Evolutionary conservation across 352 stramenopile species (phyloP), one percentile per base, ranked within the genome.

Genomic region (Globisporangium orthogonon): DNA sequence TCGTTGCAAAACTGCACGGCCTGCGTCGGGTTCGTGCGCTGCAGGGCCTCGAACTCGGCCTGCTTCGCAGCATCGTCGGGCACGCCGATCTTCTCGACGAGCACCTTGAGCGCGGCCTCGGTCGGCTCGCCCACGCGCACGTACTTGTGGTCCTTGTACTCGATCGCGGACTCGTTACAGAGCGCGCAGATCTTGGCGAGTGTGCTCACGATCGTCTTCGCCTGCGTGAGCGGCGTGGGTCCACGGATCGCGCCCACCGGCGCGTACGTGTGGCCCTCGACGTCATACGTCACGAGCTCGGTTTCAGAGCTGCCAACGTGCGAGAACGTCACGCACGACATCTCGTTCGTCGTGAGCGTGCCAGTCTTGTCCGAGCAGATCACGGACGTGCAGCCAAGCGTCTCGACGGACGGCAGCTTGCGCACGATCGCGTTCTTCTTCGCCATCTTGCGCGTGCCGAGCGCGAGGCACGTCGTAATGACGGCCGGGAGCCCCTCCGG

Each of bases 341-440:
- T 99, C 76, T 99, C 87, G 76, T 99, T 99, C 18, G 91, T 98
- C 2, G 97, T 99, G 4, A 99, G 76, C 44, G 96, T 99, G 13
- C 97, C 97, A 14, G 84, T 96, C 76, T 91, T 95, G 70, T 92
- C 94, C 49, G 86, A 97, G 68, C 93, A 98, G 69, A 98, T 98
- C 6, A 97, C 88, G 0, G 84, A 95, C 33, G 91, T 97, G 76
- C 94, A 99, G 15, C 97, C 97, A 11, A 99, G 76, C 28, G 96
- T 98, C 83, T 99, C 97, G 2, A 99, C 96, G 0, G 95, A 97
- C 9, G 96, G 93, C 35, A 99, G 74, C 62, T 98, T 98, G 60
- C 97, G 97, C 49, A 99, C 95, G 66, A 99, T 99, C 0, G 94
- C 96, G 65, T 98, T 98, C 61, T 95, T 91, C 75, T 98, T 94